phyloP scores from a whole-genome alignment of 179 eudicot species.

The Camellia oleifera region DNA sequence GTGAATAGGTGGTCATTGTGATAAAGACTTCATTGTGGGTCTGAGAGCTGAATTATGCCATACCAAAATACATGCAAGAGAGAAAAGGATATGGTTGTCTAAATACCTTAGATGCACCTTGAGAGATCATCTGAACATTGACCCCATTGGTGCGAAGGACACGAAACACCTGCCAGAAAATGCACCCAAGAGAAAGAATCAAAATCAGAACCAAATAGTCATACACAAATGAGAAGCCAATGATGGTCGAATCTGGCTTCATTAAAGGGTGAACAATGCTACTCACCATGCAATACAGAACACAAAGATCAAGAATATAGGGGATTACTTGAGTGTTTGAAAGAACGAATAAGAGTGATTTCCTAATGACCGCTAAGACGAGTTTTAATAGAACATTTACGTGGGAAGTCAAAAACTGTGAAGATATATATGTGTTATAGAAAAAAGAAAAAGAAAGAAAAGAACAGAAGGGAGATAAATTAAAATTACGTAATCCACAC shows the following conservation, averaged over 20 bases:
- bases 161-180: slow-evolving; percentile 58
- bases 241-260: not conserved
- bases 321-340: not conserved
- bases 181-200: not conserved
- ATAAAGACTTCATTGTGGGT: not conserved
- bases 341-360: not conserved
- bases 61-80: not conserved
- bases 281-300: not conserved
- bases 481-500: not conserved
- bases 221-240: not conserved
- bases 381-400: not conserved
- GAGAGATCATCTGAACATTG: slow-evolving; percentile 97
- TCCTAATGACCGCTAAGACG: not conserved
- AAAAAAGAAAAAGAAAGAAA: not conserved
- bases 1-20: not conserved
- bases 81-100: not conserved
- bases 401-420: not conserved
- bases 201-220: not conserved
- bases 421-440: not conserved
- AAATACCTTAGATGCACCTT: slow-evolving; percentile 89
- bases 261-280: not conserved
- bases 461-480: not conserved
- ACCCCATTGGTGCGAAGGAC: slow-evolving; percentile 72
- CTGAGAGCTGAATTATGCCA: not conserved
- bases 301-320: not conserved